Conservation (phyloP, 805 yeast genomes). For the Saccharomyces eubayanus region DNA sequence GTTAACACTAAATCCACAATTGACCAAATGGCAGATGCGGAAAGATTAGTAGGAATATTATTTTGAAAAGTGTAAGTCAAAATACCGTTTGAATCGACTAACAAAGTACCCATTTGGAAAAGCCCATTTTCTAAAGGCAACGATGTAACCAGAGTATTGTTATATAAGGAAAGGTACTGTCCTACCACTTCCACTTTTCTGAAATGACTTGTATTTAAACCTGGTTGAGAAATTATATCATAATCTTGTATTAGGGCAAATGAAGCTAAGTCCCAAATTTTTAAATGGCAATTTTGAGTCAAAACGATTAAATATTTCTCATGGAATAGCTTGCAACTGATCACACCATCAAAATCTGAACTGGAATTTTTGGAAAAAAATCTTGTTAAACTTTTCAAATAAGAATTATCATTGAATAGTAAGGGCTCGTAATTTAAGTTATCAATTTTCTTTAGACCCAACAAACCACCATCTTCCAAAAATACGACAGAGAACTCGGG, state of each 20-base stretch:
- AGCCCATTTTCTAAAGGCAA: slow-evolving; percentile 39
- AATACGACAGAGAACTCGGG: slow-evolving; percentile 44
- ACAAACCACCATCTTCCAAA: slow-evolving; percentile 68
- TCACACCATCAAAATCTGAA: slow-evolving; percentile 13
- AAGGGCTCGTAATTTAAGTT: slow-evolving; percentile 32
- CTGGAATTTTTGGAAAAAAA: slow-evolving; percentile 14
- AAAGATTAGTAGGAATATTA: slow-evolving; percentile 18
- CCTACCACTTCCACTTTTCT: slow-evolving; percentile 24
- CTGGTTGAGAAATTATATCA: slow-evolving; percentile 12
- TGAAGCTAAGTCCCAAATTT: slow-evolving; percentile 24
- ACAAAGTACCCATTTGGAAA: slow-evolving; percentile 35
- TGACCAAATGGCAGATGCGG: slow-evolving; percentile 28
- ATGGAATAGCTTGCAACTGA: slow-evolving; percentile 16
- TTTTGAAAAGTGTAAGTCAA: slow-evolving; percentile 8
- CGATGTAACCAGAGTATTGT: slow-evolving; percentile 30
- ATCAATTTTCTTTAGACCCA: slow-evolving; percentile 38
- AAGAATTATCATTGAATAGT: slow-evolving; percentile 50
- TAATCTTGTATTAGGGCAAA: slow-evolving; percentile 14
- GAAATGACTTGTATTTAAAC: slow-evolving; percentile 8
- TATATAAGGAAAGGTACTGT: slow-evolving; percentile 31
- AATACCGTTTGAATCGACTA: slow-evolving; percentile 9
- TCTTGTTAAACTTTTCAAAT: slow-evolving; percentile 31
- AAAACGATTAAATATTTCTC: slow-evolving; percentile 18
- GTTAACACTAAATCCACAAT: slow-evolving; percentile 23
- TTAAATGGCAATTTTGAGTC: slow-evolving; percentile 23